Conservation (phyloP, 208 protist species). For the Acanthamoeba culbertsoni region DNA sequence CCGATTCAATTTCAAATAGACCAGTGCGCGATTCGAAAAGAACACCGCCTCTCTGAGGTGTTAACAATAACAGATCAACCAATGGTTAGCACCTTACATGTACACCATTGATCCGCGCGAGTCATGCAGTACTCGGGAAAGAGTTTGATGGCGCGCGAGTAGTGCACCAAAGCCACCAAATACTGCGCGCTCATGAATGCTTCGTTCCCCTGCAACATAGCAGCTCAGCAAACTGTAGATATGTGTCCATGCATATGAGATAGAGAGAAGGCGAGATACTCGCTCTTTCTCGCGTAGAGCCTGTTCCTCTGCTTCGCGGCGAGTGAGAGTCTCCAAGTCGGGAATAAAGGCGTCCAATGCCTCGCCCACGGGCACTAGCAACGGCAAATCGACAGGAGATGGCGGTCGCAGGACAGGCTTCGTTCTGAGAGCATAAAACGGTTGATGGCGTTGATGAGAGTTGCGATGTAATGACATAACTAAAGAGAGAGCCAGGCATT, state of each 20-base stretch:
- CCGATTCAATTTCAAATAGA: constrained; percentile 44
- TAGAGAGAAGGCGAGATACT: neutral
- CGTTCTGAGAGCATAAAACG: neutral
- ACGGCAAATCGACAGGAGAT: neutral
- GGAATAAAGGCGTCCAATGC: constrained; percentile 44
- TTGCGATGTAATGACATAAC: too few species aligned
- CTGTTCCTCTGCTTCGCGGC: constrained; percentile 18
- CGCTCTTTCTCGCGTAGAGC: constrained; percentile 1
- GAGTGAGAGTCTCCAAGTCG: constrained; percentile 24
- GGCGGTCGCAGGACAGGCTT: neutral
- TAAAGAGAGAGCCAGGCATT: too few species aligned
- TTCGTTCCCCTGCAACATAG: neutral
- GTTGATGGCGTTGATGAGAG: too few species aligned
- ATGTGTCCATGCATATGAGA: neutral
- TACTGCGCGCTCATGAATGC: neutral
- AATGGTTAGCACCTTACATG: too few species aligned
- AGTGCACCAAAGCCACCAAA: constrained; percentile 30
- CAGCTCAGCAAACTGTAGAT: neutral
- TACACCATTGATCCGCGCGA: neutral
- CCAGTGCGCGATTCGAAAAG: constrained; percentile 37
- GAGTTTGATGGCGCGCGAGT: constrained; percentile 37
- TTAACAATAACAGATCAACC: neutral
- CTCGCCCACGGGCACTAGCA: constrained; percentile 18
- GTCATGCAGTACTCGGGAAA: neutral
- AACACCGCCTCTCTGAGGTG: neutral